Base-by-base conservation (phyloP, 2,329 filamentous ascomycete species). In the Rasamsonia emersonii region DNA sequence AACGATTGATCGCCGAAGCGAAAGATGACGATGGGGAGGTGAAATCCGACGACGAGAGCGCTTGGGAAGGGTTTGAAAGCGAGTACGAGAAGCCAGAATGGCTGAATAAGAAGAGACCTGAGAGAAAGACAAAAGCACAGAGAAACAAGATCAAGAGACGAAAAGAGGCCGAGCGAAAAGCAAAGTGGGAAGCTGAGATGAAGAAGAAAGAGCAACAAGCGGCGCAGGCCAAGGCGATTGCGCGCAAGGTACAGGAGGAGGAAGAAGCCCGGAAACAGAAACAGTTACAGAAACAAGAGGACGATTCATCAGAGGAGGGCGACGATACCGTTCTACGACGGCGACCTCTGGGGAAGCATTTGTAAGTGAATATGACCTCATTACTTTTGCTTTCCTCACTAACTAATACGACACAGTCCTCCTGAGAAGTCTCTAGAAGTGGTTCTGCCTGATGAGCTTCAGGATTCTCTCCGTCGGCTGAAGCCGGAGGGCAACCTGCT, bases 401-500 rank as follows among this genome's bases (percentile, higher is more conserved):
- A 10, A 9, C 24, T 32, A 18, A 15, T 25, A n/a, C n/a, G n/a
- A n/a, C n/a, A n/a, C 28, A 63, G 60, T 30, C 49, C 48, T 26
- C 86, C 85, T 0, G 79, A 91, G 53, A 82, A 83, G 56, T 68
- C 84, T 41, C 65, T 96, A 48, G 77, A 95, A 59, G 58, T 95
- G 47, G 70, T 95, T 40, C 59, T 95, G 39, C 73, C 86, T 24
- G 77, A 96, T 61, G 76, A 98, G 65, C 60, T 91, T 50, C 71
- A 94, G 59, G 75, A 94, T 51, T 79, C 86, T 30, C 62, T 95
- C 50, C 62, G 91, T 51, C 61, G 86, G 52, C 62, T 94, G 43
- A 93, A 89, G 60, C 91, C 91, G 0, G 91, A 98, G 59, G 91
- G 91, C n/a, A 96, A 95, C 54, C 65, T 95, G 23, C 68, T 98